phyloP scores from a whole-genome alignment of 495 filamentous ascomycete species.

The Friedmanniomyces endolithicus region DNA sequence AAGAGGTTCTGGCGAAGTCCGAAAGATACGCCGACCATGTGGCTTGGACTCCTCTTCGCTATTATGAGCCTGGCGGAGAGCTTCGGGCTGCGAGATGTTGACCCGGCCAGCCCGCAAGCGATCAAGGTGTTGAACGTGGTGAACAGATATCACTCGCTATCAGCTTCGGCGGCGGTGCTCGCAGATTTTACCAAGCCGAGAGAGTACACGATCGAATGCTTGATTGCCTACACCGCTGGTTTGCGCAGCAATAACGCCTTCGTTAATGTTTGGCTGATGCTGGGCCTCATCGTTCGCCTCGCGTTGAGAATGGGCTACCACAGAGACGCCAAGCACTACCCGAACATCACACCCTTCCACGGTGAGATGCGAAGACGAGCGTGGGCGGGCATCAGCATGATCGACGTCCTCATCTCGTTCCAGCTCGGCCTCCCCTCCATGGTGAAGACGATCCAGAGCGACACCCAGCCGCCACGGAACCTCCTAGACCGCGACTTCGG shows the following conservation, averaged over 20 bases:
- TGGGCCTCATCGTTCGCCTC: constrained; percentile 25
- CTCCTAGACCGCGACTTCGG: constrained; percentile 32
- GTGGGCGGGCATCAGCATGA: constrained; percentile 26
- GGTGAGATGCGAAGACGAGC: constrained; percentile 29
- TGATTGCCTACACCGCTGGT: constrained; percentile 26
- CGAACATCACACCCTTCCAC: constrained; percentile 25
- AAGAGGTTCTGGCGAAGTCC: constrained; percentile 29
- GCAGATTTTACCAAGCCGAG: constrained; percentile 26
- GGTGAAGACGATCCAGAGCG: constrained; percentile 23
- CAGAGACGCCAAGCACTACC: constrained; percentile 27
- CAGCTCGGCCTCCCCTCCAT: constrained; percentile 27
- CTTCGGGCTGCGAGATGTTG: constrained; percentile 13
- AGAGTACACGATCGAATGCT: constrained; percentile 27
- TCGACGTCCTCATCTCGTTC: constrained; percentile 28
- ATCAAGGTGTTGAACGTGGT: constrained; percentile 12
- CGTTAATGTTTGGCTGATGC: constrained; percentile 26
- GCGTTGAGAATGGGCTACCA: constrained; percentile 32
- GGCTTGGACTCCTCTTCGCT: constrained; percentile 28
- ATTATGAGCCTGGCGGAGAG: constrained; percentile 25
- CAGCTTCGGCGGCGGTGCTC: constrained; percentile 25
- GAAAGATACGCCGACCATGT: constrained; percentile 23
- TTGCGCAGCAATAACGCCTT: constrained; percentile 24
- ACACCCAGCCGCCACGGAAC: constrained; percentile 26
- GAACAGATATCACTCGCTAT: constrained; percentile 24
- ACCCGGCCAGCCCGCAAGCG: constrained; percentile 5